Evolutionary conservation across 768 basidiomycete species (phyloP).

Genomic region (Phaffia australis): DNA sequence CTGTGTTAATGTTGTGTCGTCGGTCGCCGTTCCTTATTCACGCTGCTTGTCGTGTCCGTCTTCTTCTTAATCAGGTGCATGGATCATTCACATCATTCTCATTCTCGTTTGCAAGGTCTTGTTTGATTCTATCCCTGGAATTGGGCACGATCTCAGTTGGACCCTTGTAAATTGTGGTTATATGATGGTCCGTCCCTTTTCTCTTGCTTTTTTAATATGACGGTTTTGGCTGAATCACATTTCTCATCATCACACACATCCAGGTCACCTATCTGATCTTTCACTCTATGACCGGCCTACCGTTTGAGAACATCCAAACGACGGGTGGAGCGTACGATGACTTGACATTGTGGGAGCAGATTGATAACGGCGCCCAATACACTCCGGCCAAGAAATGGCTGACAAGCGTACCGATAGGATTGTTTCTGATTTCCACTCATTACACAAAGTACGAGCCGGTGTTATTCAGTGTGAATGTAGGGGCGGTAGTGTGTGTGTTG

Average conservation of each 20-base stretch:
- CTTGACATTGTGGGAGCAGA: slow-evolving; percentile 97
- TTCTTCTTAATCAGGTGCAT: slow-evolving; percentile 57
- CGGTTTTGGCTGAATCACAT: too few species aligned
- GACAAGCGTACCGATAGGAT: slow-evolving; percentile 69
- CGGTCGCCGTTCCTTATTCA: neutral
- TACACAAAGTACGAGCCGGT: slow-evolving; percentile 88
- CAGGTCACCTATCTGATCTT: slow-evolving; percentile 26
- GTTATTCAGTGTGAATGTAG: slow-evolving; percentile 80
- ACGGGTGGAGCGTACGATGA: slow-evolving; percentile 88
- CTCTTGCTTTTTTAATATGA: too few species aligned
- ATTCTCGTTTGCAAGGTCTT: slow-evolving; percentile 82
- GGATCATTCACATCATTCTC: slow-evolving; percentile 92
- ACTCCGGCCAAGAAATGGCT: slow-evolving; percentile 98
- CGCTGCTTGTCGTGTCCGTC: neutral
- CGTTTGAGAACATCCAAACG: slow-evolving; percentile 26
- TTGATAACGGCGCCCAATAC: slow-evolving; percentile 95
- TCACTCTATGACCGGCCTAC: slow-evolving; percentile 23
- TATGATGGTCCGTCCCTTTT: slow-evolving; percentile 61
- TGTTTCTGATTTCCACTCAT: slow-evolving; percentile 97
- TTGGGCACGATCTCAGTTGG: slow-evolving; percentile 91
- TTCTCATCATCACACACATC: neutral
- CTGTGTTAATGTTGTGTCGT: neutral
- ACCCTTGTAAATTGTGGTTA: slow-evolving; percentile 84
- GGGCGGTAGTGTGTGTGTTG: slow-evolving; percentile 67
- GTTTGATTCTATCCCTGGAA: slow-evolving; percentile 85